Conservation (phyloP, 805 yeast species). For the Schwanniomyces occidentalis region DNA sequence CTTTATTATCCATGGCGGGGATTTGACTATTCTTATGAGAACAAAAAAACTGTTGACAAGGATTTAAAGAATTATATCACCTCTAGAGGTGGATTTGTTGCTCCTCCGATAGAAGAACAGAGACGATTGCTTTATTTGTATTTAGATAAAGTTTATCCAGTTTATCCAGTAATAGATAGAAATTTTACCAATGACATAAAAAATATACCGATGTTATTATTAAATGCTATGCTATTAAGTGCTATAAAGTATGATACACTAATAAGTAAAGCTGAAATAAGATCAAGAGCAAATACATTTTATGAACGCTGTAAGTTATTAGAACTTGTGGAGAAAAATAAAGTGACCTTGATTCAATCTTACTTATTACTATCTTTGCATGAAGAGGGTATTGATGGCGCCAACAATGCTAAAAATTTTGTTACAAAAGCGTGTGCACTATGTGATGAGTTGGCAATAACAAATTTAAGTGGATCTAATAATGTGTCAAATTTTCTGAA, state of each 20-base stretch:
- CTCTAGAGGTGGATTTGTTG: constrained; percentile 21
- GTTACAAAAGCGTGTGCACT: constrained; percentile 22
- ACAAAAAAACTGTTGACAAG: constrained; percentile 14
- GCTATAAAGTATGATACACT: constrained; percentile 20
- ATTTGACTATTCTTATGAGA: constrained; percentile 13
- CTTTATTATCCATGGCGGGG: constrained; percentile 32
- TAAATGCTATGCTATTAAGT: constrained; percentile 26
- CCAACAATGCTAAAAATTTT: constrained; percentile 21
- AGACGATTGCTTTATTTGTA: constrained; percentile 16
- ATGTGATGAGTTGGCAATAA: constrained; percentile 26
- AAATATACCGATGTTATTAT: constrained; percentile 18
- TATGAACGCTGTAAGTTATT: constrained; percentile 22
- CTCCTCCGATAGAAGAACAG: constrained; percentile 20
- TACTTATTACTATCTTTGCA: constrained; percentile 23
- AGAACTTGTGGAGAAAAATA: constrained; percentile 23
- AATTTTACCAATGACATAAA: constrained; percentile 14
- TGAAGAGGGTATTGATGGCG: constrained; percentile 29
- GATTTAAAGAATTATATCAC: constrained; percentile 20
- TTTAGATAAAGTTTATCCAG: constrained; percentile 23
- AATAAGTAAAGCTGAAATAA: constrained; percentile 10
- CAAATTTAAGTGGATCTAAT: constrained; percentile 23
- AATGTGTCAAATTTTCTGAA: constrained; percentile 11
- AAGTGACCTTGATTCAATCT: constrained; percentile 26
- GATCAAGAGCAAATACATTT: constrained; percentile 20
- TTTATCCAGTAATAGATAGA: constrained; percentile 28